phyloP scores from a whole-genome alignment of 345 rosid species.

The Salix brachista region DNA sequence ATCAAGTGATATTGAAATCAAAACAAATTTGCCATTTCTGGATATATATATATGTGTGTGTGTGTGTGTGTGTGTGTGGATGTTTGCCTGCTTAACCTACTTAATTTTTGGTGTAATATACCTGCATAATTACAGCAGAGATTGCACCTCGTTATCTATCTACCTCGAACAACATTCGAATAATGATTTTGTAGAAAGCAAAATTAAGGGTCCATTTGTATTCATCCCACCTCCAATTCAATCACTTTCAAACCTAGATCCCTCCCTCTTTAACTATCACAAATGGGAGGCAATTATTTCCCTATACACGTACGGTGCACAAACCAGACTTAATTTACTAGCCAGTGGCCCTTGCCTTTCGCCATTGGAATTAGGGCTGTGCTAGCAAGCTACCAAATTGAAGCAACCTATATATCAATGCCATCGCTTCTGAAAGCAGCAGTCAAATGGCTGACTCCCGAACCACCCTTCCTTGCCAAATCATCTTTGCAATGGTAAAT shows the following conservation, averaged over 20 bases:
- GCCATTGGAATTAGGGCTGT: too few relatives aligned
- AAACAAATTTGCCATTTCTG: too few relatives aligned
- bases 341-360: too few relatives aligned
- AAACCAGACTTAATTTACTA: too few relatives aligned
- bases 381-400: background rate
- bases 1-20: too few relatives aligned
- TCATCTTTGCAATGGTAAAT: constrained; percentile 25
- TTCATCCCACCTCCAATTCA: background rate
- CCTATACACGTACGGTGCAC: background rate
- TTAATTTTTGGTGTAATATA: too few relatives aligned
- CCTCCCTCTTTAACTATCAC: background rate
- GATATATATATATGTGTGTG: too few relatives aligned
- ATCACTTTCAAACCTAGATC: background rate
- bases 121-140: too few relatives aligned
- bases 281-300: background rate
- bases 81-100: too few relatives aligned
- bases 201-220: background rate
- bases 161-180: too few relatives aligned
- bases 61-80: too few relatives aligned
- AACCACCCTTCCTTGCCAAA: constrained; percentile 6
- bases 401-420: background rate
- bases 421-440: constrained; percentile 22
- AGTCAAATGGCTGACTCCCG: constrained; percentile 31
- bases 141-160: too few relatives aligned
- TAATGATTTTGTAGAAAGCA: background rate